These are phyloP conservation scores for Astrocystis sublimbata DNA, from an alignment of 495 filamentous ascomycete genomes.

Conservation along the genomic window DNA sequence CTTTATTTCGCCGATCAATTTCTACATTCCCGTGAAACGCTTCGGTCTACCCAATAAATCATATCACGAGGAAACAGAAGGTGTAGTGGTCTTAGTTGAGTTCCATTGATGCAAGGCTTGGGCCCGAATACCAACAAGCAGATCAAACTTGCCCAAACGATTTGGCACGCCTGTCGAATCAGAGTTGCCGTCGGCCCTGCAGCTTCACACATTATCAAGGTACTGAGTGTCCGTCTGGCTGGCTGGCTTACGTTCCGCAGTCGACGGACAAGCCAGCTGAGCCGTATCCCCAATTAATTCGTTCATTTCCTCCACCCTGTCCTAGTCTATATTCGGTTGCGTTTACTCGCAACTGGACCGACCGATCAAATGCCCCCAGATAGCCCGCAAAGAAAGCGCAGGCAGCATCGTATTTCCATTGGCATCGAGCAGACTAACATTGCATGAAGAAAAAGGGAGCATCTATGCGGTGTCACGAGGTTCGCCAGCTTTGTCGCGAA, in stretches of 20 bases:
- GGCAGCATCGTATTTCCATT: neutral
- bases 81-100: neutral
- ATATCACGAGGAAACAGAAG: neutral
- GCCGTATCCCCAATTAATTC: neutral
- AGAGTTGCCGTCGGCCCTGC: conserved; percentile 5
- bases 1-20: neutral
- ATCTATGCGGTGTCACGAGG: neutral
- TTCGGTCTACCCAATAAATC: conserved; percentile 1
- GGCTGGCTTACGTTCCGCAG: neutral
- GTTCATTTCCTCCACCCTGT: neutral
- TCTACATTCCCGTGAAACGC: neutral
- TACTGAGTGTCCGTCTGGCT: neutral
- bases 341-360: neutral
- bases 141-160: conserved; percentile 6
- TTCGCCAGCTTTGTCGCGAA: neutral
- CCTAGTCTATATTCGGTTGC: neutral
- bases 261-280: conserved; percentile 4
- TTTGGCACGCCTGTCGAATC: conserved; percentile 2
- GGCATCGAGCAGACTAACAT: neutral
- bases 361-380: neutral
- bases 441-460: neutral
- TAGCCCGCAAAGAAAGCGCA: neutral
- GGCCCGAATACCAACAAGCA: neutral
- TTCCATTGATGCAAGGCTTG: neutral
- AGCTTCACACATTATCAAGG: neutral